A percentile compares a stretch with the other conserved stretches of the same genome.
These are phyloP conservation scores for Acorus calamus DNA, from an alignment of 106 monocot genomes.

Conservation along the genomic window DNA sequence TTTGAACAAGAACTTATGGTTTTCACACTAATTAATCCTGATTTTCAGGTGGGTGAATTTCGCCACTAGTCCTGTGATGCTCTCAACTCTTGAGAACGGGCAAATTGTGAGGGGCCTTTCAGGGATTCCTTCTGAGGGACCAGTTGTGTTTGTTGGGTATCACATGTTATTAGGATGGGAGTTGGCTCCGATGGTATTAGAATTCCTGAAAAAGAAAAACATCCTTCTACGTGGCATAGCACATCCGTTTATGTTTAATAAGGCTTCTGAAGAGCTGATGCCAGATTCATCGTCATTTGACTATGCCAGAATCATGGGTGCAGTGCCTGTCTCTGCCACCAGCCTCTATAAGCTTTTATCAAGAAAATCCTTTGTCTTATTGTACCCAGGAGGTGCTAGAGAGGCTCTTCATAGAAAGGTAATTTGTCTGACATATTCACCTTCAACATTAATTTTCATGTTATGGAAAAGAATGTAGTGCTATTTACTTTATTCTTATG, in stretches of 20 bases:
- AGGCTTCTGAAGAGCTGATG: slow-evolving; percentile 33
- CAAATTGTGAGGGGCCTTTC: slow-evolving; percentile 51
- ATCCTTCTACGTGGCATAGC: slow-evolving; percentile 66
- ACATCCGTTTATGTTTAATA: slow-evolving; percentile 67
- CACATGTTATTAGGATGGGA: slow-evolving; percentile 82
- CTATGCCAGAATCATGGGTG: slow-evolving; percentile 45
- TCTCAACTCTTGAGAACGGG: slow-evolving; percentile 58
- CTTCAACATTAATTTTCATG: neutral
- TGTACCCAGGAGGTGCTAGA: slow-evolving; percentile 74
- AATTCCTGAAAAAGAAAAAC: slow-evolving; percentile 28
- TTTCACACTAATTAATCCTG: neutral
- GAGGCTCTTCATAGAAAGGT: slow-evolving; percentile 93
- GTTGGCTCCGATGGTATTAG: slow-evolving; percentile 26
- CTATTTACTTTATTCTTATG: neutral
- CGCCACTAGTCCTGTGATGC: slow-evolving; percentile 41
- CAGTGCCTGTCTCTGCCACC: slow-evolving; percentile 44
- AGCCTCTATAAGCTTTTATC: slow-evolving; percentile 72
- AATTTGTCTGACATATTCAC: neutral
- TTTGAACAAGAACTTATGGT: no score
- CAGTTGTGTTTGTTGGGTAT: slow-evolving; percentile 70
- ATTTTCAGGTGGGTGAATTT: slow-evolving; percentile 39
- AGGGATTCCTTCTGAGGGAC: slow-evolving; percentile 66
- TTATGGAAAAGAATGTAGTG: neutral
- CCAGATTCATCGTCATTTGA: slow-evolving; percentile 54
- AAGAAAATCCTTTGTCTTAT: slow-evolving; percentile 45